A percentile compares a stretch with the other conserved stretches of the same genome.
phyloP scores from a whole-genome alignment of 805 yeast genomes.

The Wickerhamomyces chambardii region DNA sequence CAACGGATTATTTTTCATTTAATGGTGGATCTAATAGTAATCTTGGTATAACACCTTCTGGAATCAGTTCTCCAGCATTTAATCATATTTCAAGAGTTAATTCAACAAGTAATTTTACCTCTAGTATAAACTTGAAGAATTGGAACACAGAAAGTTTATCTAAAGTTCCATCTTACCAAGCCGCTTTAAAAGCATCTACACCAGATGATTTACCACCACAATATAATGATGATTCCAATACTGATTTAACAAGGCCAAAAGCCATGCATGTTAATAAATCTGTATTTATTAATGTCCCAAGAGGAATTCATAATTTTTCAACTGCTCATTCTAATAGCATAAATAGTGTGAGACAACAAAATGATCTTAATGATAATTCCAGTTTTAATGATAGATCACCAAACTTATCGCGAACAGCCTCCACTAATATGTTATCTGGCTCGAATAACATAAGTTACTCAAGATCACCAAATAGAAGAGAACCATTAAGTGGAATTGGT shows the following conservation, averaged over 20 bases:
- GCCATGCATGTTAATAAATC: slow-evolving; percentile 17
- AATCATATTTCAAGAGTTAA: slow-evolving; percentile 52
- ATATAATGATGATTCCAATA: slow-evolving; percentile 7
- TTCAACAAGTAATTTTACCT: slow-evolving; percentile 29
- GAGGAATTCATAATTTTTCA: slow-evolving; percentile 16
- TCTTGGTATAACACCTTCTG: slow-evolving; percentile 17
- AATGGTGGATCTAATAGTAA: slow-evolving; percentile 6
- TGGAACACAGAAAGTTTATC: slow-evolving; percentile 41
- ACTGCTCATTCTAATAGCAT: no score
- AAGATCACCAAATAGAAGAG: slow-evolving; percentile 5
- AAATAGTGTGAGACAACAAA: slow-evolving; percentile 9
- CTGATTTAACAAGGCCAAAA: slow-evolving; percentile 12
- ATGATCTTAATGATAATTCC: background rate
- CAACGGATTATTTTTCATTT: slow-evolving; percentile 26
- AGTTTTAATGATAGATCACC: slow-evolving; percentile 13
- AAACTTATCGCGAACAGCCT: slow-evolving; percentile 12
- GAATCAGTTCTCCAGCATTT: slow-evolving; percentile 40
- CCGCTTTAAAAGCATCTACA: slow-evolving; percentile 56
- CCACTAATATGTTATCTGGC: slow-evolving; percentile 1
- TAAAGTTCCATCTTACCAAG: slow-evolving; percentile 76
- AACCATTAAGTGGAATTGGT: slow-evolving; percentile 3
- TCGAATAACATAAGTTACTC: background rate
- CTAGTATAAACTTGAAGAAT: slow-evolving; percentile 15
- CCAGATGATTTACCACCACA: slow-evolving; percentile 49
- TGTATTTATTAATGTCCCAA: no score